Evolutionary conservation across 1,284 basidiomycete genomes (phyloP).

Genomic region (Heliocybe sulcata): DNA sequence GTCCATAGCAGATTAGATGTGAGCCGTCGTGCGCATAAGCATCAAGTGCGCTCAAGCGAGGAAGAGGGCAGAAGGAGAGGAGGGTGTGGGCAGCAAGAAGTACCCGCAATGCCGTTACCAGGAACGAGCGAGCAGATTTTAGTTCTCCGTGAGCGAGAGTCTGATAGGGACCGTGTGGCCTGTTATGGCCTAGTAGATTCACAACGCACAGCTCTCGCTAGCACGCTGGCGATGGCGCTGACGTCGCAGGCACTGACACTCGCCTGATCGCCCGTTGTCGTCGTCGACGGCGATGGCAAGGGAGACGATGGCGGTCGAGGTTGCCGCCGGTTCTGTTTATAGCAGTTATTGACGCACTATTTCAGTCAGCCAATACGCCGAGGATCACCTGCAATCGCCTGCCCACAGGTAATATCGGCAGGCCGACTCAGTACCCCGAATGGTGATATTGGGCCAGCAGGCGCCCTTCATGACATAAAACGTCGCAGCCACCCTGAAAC

Average conservation of each 20-base stretch:
- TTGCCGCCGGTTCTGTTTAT: background rate
- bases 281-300: background rate
- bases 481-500: background rate
- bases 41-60: background rate
- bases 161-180: background rate
- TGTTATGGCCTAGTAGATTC: conserved; percentile 1
- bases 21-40: background rate
- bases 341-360: no score
- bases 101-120: background rate
- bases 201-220: background rate
- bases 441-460: background rate
- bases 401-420: no score
- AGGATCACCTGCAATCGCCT: conserved; percentile 1
- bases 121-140: background rate
- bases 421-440: background rate
- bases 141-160: background rate
- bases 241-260: conserved; percentile 1
- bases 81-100: background rate
- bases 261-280: background rate
- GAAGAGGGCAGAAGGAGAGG: background rate
- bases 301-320: background rate
- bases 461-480: background rate
- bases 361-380: background rate
- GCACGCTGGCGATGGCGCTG: background rate
- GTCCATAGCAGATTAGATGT: conserved; percentile 2